These are phyloP conservation scores for Picea sitchensis DNA, from an alignment of 75 land plant species.

Conservation along the genomic window DNA sequence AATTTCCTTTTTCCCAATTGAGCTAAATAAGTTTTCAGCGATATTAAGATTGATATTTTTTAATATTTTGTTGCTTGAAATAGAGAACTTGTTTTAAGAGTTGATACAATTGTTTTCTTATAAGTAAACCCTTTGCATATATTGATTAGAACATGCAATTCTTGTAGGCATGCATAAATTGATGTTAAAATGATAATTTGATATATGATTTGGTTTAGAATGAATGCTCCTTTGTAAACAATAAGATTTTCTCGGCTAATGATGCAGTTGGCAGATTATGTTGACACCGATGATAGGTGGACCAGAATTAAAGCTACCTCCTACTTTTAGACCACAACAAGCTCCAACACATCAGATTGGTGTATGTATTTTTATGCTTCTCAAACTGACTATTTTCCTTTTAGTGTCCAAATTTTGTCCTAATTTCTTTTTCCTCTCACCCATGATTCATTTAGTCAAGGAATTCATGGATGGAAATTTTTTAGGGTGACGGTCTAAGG, in stretches of 20 bases:
- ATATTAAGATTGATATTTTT: too few relatives aligned
- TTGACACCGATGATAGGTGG: slow-evolving; percentile 52
- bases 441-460: too few relatives aligned
- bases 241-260: background rate
- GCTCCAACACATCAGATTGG: slow-evolving; percentile 14
- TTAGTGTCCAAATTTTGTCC: background rate
- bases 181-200: background rate
- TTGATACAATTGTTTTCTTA: background rate
- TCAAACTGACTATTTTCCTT: background rate
- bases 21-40: too few relatives aligned
- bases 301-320: slow-evolving; percentile 43
- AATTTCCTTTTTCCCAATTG: background rate
- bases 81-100: background rate
- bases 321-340: slow-evolving; percentile 55
- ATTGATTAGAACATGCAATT: background rate
- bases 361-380: background rate
- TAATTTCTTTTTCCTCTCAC: background rate
- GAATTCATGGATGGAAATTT: too few relatives aligned
- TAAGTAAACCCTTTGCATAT: background rate
- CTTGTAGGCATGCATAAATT: background rate
- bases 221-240: background rate
- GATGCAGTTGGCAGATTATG: slow-evolving; percentile 64
- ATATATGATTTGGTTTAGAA: background rate
- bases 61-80: too few relatives aligned
- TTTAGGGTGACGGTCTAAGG: too few relatives aligned